A percentile compares a stretch with the other conserved stretches of the same genome.
phyloP scores from a whole-genome alignment of 2,329 filamentous ascomycete genomes.

The Cladophialophora psammophila region DNA sequence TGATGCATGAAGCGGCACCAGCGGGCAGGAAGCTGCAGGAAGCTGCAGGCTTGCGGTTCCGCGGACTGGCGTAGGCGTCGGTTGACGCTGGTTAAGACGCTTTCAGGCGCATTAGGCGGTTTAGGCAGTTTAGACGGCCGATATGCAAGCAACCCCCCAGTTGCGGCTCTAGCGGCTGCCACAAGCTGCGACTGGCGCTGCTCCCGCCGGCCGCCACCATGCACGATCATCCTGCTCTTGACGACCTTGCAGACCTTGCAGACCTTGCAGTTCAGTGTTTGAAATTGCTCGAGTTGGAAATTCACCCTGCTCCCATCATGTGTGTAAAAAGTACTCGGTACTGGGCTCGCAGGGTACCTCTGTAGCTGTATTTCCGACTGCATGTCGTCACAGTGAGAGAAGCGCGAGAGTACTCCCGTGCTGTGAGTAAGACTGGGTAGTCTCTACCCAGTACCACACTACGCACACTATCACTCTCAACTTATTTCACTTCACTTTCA shows the following conservation, averaged over 20 bases:
- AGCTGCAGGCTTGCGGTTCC: slow-evolving; percentile 3
- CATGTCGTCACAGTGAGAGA: no score
- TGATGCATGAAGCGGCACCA: background rate
- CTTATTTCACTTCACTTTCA: background rate
- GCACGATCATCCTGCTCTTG: slow-evolving; percentile 14
- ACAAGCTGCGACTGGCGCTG: background rate
- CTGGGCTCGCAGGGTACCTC: no score
- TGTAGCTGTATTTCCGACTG: no score
- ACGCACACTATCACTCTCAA: background rate
- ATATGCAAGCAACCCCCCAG: background rate
- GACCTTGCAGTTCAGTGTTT: background rate
- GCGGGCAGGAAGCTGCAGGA: background rate
- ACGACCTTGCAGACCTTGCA: background rate
- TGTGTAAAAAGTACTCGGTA: no score
- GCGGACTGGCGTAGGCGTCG: background rate
- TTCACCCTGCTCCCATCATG: no score
- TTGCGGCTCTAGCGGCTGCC: slow-evolving; percentile 1
- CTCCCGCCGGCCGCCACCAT: slow-evolving; percentile 20
- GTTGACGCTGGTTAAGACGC: slow-evolving; percentile 1
- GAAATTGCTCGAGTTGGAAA: no score
- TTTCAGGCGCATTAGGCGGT: background rate
- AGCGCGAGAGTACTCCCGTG: no score
- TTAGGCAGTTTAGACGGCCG: background rate
- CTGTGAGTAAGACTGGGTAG: no score
- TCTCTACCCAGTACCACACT: no score